These are phyloP conservation scores for Ganoderma boninense DNA, from an alignment of 1,284 basidiomycete genomes.

Conservation along the genomic window DNA sequence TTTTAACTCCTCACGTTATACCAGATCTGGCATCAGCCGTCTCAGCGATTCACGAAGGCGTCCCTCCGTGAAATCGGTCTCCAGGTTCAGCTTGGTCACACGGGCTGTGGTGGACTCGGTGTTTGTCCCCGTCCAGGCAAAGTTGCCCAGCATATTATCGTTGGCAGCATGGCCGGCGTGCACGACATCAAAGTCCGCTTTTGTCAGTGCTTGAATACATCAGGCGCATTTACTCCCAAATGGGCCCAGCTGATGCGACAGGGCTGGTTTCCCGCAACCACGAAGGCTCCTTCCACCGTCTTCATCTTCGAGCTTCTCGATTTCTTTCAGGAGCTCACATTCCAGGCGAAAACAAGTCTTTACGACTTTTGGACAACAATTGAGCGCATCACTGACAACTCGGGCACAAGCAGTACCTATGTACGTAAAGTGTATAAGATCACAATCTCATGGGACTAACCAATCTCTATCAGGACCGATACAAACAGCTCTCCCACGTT, in stretches of 20 bases:
- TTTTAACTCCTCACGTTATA: no score
- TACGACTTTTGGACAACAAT: slow-evolving; percentile 29
- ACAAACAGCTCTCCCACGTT: slow-evolving; percentile 11
- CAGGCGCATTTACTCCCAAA: not conserved
- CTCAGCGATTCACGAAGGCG: no score
- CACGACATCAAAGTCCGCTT: not conserved
- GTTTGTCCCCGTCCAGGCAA: no score
- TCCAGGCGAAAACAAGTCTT: slow-evolving; percentile 23
- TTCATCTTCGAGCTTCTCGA: slow-evolving; percentile 27
- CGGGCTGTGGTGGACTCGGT: no score
- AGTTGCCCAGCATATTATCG: not conserved
- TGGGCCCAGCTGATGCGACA: slow-evolving; percentile 25
- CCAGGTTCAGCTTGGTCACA: no score
- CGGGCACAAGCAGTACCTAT: not conserved
- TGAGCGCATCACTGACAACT: slow-evolving; percentile 26
- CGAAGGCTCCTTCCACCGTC: slow-evolving; percentile 14
- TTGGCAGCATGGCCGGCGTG: not conserved
- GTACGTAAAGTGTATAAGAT: no score
- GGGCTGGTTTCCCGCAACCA: slow-evolving; percentile 26
- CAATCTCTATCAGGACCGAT: slow-evolving; percentile 20
- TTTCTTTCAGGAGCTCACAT: slow-evolving; percentile 24
- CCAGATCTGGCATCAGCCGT: no score
- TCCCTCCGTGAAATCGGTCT: no score
- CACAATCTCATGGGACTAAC: no score
- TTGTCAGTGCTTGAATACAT: slow-evolving; percentile 8